Conservation (phyloP, 257 asterid genomes). For the Scutellaria baicalensis region DNA sequence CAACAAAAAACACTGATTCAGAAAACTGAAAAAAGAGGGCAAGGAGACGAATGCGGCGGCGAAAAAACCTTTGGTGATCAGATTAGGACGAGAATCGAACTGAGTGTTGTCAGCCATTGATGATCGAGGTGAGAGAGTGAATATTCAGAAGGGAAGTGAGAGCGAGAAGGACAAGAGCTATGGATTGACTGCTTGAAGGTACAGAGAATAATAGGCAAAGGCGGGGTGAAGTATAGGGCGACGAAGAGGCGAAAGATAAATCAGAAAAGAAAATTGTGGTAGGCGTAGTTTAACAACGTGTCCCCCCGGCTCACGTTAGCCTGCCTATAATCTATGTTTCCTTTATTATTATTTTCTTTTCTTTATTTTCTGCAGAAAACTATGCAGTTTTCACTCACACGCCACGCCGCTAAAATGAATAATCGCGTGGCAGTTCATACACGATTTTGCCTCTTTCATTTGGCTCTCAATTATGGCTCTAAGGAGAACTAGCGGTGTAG, state of each 20-base stretch:
- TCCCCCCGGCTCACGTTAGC: constrained; percentile 19
- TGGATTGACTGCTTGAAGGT: constrained; percentile 21
- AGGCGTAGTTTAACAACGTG: not conserved
- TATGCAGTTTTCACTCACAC: not conserved
- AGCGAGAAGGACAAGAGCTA: constrained; percentile 12
- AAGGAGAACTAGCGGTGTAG: too few relatives aligned
- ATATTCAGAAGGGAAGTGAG: not conserved
- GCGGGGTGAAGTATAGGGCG: constrained; percentile 27
- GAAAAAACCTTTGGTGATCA: constrained; percentile 47
- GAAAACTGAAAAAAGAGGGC: not conserved
- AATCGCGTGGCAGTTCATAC: too few relatives aligned
- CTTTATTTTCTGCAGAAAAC: not conserved
- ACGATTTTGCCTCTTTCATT: too few relatives aligned
- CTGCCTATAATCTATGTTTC: not conserved
- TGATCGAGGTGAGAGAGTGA: constrained; percentile 17
- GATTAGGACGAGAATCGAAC: constrained; percentile 45
- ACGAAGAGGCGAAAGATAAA: constrained; percentile 14
- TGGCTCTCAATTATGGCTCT: too few relatives aligned
- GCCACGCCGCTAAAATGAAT: not conserved
- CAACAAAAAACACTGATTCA: not conserved
- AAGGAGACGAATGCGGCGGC: constrained; percentile 7
- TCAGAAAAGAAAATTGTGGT: not conserved
- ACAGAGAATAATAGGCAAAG: constrained; percentile 17
- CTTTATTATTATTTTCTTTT: not conserved
- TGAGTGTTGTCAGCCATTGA: constrained; percentile 62